Base-by-base conservation (phyloP, 495 filamentous ascomycete genomes). In the Hypoxylon crocopeplum region DNA sequence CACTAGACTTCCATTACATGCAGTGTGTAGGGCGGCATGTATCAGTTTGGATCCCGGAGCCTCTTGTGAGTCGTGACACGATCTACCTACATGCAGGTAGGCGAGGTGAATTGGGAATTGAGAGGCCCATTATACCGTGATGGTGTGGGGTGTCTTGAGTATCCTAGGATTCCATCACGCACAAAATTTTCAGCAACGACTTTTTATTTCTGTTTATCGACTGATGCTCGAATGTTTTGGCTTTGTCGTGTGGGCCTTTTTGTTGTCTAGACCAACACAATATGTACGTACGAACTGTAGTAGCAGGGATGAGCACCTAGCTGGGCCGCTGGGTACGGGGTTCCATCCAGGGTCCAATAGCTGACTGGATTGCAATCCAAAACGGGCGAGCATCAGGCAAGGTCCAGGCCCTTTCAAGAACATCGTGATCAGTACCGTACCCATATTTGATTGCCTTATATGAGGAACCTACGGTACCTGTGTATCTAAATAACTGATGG, bases 161-260 rank as follows among this genome's bases (percentile, higher is more conserved):
- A 29, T 29, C 10, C 8, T 25, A 32, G 36, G 44, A 53, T 13
- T 42, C 30, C 10, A 53, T 42, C 29, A 16, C 44, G 45, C n/a
- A 50, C 17, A 17, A 36, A 21, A 8, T 27, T 30, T 21, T 39
- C 45, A 45, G 38, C 48, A 5, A 55, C 20, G 27, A 38, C 36
- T 24, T 53, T 49, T 44, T 36, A 22, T 50, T 27, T 13, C n/a
- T 21, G 27, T 46, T 49, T n/a, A 56, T 64, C 37, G 45, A 59
- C 61, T 64, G 61, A 64, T 59, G 34, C 61, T 64, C 61, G 61
- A 52, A 64, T 34, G 61, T 40, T 64, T 32, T 12, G 7, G 22
- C 46, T 16, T 19, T 13, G 24, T 16, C 13, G 46, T 45, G 47
- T 50, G 49, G 54, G 37, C 44, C 54, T 10, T 49, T 32, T n/a